Evolutionary conservation across 495 filamentous ascomycete genomes (phyloP).

Genomic region (Lichenothelia convexa): DNA sequence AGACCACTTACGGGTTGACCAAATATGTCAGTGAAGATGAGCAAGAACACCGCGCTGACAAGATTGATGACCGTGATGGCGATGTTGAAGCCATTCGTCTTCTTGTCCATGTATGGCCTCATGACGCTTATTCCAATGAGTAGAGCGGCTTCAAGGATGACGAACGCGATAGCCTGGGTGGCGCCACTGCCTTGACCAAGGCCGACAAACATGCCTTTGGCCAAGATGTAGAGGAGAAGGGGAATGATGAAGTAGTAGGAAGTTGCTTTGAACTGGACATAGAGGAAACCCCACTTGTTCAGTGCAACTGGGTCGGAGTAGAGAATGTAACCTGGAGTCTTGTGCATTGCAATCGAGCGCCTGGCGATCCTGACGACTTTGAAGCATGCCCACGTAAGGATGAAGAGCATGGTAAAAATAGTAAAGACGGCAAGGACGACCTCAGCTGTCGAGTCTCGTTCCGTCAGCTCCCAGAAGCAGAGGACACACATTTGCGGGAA

Average conservation of each 20-base stretch:
- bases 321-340: slow-evolving; percentile 91
- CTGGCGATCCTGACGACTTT: slow-evolving; percentile 83
- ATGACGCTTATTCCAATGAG: slow-evolving; percentile 64
- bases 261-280: slow-evolving; percentile 91
- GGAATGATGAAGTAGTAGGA: slow-evolving; percentile 95
- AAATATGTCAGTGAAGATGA: slow-evolving; percentile 94
- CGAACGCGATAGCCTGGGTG: slow-evolving; percentile 66
- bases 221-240: slow-evolving; percentile 53
- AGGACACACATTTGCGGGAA: slow-evolving; percentile 85
- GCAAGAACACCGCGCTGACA: slow-evolving; percentile 72
- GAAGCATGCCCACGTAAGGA: slow-evolving; percentile 71
- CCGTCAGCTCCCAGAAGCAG: slow-evolving; percentile 87
- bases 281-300: slow-evolving; percentile 98
- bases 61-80: slow-evolving; percentile 81
- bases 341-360: slow-evolving; percentile 77
- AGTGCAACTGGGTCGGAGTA: slow-evolving; percentile 84
- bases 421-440: slow-evolving; percentile 80
- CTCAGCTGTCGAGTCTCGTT: slow-evolving; percentile 69
- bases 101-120: slow-evolving; percentile 98
- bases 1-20: slow-evolving; percentile 65
- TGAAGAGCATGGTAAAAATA: slow-evolving; percentile 59
- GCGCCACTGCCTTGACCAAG: slow-evolving; percentile 57
- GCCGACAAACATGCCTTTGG: slow-evolving; percentile 86
- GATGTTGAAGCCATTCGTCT: slow-evolving; percentile 94
- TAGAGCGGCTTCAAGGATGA: slow-evolving; percentile 69